Evolutionary conservation across 177 flowering plant species (phyloP), one percentile per base, ranked within the genome.

Genomic region (Vitis hybrid): DNA sequence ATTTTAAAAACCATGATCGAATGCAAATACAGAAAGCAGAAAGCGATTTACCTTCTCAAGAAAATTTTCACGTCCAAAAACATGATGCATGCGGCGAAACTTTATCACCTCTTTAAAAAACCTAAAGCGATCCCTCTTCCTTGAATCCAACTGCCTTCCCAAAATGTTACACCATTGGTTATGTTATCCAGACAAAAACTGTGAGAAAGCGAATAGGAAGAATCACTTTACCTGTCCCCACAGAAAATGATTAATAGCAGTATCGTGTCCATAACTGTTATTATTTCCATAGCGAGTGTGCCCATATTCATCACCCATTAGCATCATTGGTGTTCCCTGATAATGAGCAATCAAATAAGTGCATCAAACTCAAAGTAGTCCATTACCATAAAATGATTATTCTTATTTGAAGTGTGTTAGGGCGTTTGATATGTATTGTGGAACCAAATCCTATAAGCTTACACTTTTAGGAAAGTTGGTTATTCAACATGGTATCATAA

Each of bases 241-340:
- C 68, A 81, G 97, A 79, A 95, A 95, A 83, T 93, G 74, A 73
- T 93, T 95, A 58, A 95, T 76, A 51, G 82, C 81, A 70, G 76
- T 87, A 78, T 95, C 98, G 79, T 93, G 99, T 53, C 99, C 99
- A 81, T 95, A 93, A 60, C 98, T 95, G 69, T 93, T 95, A 82
- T 95, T 93, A 76, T 93, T 95, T 72, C 99, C 99, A 79, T 83
- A 76, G 18, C 99, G 98, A 22, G 97, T 90, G 75, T 95, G 99
- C 48, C 89, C 96, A 76, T 95, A 95, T 77, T 95, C 99, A 86
- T 95, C 99, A 51, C 98, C 99, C 99, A 95, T 95, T 65, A 93
- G 85, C 94, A 93, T 91, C 99, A 95, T 95, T 59, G 98, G 98
- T 29, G 87, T 83, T 71, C 99, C 98, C 99, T 95, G 68, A 18